Evolutionary conservation across 345 rosid species (phyloP).

Genomic region (Cardamine resedifolia): DNA sequence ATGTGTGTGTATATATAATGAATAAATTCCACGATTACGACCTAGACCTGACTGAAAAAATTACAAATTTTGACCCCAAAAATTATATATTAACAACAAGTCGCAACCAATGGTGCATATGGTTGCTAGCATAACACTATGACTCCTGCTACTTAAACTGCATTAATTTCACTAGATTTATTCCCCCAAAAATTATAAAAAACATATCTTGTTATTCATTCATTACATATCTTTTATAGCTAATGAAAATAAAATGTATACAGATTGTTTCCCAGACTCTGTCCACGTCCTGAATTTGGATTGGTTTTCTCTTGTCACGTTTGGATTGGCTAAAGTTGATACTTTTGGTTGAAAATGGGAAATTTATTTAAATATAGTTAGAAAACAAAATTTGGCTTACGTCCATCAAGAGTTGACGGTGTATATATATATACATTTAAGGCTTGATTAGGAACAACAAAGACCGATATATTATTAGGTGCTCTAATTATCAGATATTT

Average conservation of each 20-base stretch:
- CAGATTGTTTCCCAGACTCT: background rate
- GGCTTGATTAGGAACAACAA: conserved; percentile 28
- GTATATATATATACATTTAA: background rate
- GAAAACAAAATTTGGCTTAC: conserved; percentile 27
- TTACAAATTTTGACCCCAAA: background rate
- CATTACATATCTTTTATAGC: conserved; percentile 1
- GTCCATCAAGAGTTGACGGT: conserved; percentile 30
- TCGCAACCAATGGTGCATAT: background rate
- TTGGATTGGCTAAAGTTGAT: background rate
- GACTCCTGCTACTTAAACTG: conserved; percentile 11
- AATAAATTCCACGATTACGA: background rate
- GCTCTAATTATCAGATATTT: background rate
- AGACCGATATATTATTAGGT: conserved; percentile 24
- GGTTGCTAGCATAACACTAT: background rate
- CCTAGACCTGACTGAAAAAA: background rate
- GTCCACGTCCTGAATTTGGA: conserved; percentile 8
- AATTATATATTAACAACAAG: background rate
- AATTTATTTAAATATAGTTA: background rate
- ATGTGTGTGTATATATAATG: background rate
- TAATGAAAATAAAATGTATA: background rate
- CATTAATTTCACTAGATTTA: background rate
- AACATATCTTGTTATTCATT: background rate
- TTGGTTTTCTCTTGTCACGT: background rate
- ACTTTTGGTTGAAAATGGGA: conserved; percentile 12
- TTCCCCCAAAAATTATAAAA: background rate